Percentiles rank a stretch among this genome's conserved stretches.
Conservation (phyloP, 805 yeast species). For the Tetrapisispora pingtungensis region DNA sequence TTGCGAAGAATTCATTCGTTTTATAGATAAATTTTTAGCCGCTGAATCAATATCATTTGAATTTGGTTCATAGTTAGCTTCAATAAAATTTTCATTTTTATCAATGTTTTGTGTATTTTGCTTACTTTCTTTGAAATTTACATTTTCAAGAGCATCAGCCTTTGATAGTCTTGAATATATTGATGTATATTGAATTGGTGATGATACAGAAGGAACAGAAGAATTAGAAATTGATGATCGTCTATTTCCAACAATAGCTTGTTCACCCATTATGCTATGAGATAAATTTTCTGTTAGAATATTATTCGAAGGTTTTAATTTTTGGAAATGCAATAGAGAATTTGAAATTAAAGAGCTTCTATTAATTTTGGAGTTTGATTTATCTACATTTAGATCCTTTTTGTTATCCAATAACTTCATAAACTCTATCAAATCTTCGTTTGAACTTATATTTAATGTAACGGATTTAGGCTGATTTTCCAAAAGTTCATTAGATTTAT, state of each 20-base stretch:
- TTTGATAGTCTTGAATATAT: slow-evolving; percentile 25
- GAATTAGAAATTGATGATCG: slow-evolving; percentile 26
- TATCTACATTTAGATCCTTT: slow-evolving; percentile 36
- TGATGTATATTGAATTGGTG: slow-evolving; percentile 21
- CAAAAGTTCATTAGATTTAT: slow-evolving; percentile 25
- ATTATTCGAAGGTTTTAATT: slow-evolving; percentile 43
- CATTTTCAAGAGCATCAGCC: slow-evolving; percentile 7
- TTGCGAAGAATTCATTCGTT: slow-evolving; percentile 1
- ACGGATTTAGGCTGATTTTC: slow-evolving; percentile 14
- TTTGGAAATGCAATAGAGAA: slow-evolving; percentile 42
- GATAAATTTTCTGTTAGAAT: slow-evolving; percentile 45
- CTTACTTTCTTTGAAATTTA: neutral
- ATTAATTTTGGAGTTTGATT: slow-evolving; percentile 4
- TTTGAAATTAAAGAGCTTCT: slow-evolving; percentile 30
- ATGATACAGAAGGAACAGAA: slow-evolving; percentile 27
- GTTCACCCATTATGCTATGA: slow-evolving; percentile 35
- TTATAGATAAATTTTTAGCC: neutral
- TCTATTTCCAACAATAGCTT: slow-evolving; percentile 6
- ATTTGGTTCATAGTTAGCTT: neutral
- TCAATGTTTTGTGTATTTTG: neutral
- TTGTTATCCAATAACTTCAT: slow-evolving; percentile 61
- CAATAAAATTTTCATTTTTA: neutral
- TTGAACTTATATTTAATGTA: neutral
- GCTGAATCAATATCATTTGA: slow-evolving; percentile 1
- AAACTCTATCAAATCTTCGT: slow-evolving; percentile 52